These are phyloP conservation scores for Musa troglodytarum DNA, from an alignment of 176 grass and related monocot species.

Conservation along the genomic window DNA sequence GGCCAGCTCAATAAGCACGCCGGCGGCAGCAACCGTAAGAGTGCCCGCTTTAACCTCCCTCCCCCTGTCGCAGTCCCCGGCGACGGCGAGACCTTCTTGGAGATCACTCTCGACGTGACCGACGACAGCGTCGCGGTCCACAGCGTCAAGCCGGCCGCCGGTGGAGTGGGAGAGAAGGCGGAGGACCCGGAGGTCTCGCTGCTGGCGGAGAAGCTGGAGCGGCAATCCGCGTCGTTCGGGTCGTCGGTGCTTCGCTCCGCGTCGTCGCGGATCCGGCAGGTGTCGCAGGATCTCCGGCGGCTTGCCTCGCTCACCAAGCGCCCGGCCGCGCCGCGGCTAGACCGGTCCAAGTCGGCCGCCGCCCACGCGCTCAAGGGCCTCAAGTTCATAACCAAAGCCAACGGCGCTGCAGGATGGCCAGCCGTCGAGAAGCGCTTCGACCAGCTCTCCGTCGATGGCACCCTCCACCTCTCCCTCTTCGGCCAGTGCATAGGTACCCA, in stretches of 20 bases:
- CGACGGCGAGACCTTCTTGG: constrained; percentile 68
- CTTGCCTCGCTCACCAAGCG: constrained; percentile 33
- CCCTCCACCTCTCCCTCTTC: constrained; percentile 59
- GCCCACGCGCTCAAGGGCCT: constrained; percentile 59
- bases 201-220: constrained; percentile 21
- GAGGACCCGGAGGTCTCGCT: constrained; percentile 7
- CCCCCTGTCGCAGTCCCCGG: constrained; percentile 1
- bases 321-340: background rate
- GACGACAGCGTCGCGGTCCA: constrained; percentile 74
- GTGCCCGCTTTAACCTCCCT: constrained; percentile 8
- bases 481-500: constrained; percentile 79
- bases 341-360: constrained; percentile 50
- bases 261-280: constrained; percentile 38
- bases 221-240: background rate
- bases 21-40: background rate
- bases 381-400: constrained; percentile 66
- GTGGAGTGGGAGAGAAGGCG: background rate
- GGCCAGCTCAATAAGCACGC: background rate
- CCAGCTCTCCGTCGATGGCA: constrained; percentile 48
- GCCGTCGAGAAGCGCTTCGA: constrained; percentile 81
- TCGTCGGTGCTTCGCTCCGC: background rate
- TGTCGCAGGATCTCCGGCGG: constrained; percentile 76
- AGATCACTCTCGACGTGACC: constrained; percentile 84
- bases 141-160: constrained; percentile 55
- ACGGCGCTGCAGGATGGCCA: constrained; percentile 51